Evolutionary conservation across 1,284 basidiomycete species (phyloP), one percentile per base, ranked within the genome.

Genomic region (Porodaedalea pini): DNA sequence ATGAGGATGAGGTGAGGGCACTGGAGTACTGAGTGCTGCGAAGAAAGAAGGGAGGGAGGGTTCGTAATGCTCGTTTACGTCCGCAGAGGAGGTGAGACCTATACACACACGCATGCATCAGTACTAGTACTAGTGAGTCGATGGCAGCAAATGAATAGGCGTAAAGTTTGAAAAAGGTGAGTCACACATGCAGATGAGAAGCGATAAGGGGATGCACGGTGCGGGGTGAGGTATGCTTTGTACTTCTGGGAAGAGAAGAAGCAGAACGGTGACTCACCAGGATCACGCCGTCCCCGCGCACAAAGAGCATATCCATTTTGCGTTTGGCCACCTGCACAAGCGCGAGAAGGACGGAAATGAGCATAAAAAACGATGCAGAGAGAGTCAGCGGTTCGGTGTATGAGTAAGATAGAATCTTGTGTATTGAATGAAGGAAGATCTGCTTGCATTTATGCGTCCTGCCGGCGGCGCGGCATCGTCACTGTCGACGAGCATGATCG

Each of bases 301-400:
- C 95, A 68, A 98, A 99, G 52, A 99, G 78, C 96, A 99, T 99
- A 59, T 96, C 93, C 79, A 95, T 87, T 72, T 92, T 95, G 65
- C 95, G 80, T 75, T 94, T 95, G 59, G 94, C 93, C 39, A 92
- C 82, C 95, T 98, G 66, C 41, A 31, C 67, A 40, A 17, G n/a
- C n/a, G n/a, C n/a, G n/a, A n/a, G n/a, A n/a, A n/a, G n/a, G 44
- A 4, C 21, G 23, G 34, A 45, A 19, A 61, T 50, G 15, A 51
- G 49, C 23, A 36, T 21, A 19, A n/a, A 19, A 13, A 41, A 40
- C 41, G 32, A 10, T 43, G 4, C 34, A 69, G 65, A 8, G 48
- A 56, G 21, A 48, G 56, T 19, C 6, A 36, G 48, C 27, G 6
- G 1, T 25, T 31, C 15, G 29, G 15, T 4, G 21, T 15, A n/a